Base-by-base conservation (phyloP, 768 basidiomycete species). In the Rhodotorula taiwanensis region DNA sequence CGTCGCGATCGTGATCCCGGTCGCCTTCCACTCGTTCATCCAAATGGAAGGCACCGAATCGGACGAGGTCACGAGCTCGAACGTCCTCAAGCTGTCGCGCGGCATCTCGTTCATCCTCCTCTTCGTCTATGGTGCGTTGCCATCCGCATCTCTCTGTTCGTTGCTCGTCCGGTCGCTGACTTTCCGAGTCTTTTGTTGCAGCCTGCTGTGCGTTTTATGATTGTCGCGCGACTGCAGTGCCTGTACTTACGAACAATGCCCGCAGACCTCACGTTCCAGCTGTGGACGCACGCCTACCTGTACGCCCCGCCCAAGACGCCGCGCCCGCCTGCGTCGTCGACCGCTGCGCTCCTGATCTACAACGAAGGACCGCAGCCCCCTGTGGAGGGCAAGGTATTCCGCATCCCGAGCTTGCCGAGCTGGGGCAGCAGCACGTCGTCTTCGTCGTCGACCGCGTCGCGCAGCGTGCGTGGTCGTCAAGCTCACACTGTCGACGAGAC, bases 71-170 rank as follows among this genome's bases (percentile, higher is more conserved):
- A 55, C 58, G 49, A 53, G 66, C 39, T 57, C 36, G 18, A 58
- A 59, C 41, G 57, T 73, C 13, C 55, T 72, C 4, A 52, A 65
- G 21, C 64, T 72, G 21, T 69, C 67, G 21, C 61, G 71, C 25
- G 72, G 71, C 15, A 67, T 70, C 34, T 83, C 89, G 6, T 79
- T 92, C 52, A 81, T 91, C 55, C 79, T 91, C 9, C 78, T 91
- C n/a, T 79, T 86, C 73, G 84, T 88, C 63, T 91, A 92, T 71
- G 73, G 51, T 52, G 34, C 51, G 51, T 39, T 55, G 78, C 89
- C 10, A 78, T 91, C n/a, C 78, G 85, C 73, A 84, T 88, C 62
- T 90, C 91, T 70, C 72, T 70, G 4, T 80, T 79, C n/a, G n/a
- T 89, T 87, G 70, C 80, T 91, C 16, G 89, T 89, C 73, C 28